phyloP scores from a whole-genome alignment of 2,329 filamentous ascomycete species.

The Hypoxylon rubiginosum region DNA sequence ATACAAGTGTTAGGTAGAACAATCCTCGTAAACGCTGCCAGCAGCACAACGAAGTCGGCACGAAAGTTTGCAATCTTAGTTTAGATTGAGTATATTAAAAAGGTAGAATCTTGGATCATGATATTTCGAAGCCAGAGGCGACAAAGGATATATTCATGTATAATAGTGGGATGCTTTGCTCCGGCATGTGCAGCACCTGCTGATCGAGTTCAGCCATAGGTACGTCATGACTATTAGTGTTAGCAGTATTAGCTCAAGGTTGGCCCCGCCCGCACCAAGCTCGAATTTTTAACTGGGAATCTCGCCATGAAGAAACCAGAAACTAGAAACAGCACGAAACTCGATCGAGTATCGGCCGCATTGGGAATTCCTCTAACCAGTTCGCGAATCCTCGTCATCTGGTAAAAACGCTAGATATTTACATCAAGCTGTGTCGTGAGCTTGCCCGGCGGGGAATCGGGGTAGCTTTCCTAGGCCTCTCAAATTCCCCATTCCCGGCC shows the following conservation, averaged over 20 bases:
- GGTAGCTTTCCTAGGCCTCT: conserved; percentile 1
- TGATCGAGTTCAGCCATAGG: conserved; percentile 8
- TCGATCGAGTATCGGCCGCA: neutral
- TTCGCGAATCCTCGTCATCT: neutral
- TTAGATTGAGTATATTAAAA: neutral
- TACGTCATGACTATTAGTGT: conserved; percentile 36
- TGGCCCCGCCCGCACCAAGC: conserved; percentile 20
- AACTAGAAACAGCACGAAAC: neutral
- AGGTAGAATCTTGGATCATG: neutral
- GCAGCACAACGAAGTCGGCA: neutral
- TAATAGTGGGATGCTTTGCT: conserved; percentile 14
- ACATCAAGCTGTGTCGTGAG: neutral
- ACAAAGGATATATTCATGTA: neutral
- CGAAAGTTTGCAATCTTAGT: neutral
- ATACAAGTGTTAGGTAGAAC: neutral
- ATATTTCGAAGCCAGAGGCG: neutral
- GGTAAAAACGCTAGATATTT: neutral
- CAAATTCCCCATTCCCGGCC: conserved; percentile 2
- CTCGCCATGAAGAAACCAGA: neutral
- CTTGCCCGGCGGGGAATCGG: neutral
- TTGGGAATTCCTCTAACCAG: neutral
- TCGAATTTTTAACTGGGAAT: neutral
- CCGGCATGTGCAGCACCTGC: conserved; percentile 7
- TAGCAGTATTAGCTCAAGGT: conserved; percentile 6
- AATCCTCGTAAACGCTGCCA: neutral